These are phyloP conservation scores for Gleditsia sinensis DNA, from an alignment of 306 rosid genomes.

Conservation along the genomic window DNA sequence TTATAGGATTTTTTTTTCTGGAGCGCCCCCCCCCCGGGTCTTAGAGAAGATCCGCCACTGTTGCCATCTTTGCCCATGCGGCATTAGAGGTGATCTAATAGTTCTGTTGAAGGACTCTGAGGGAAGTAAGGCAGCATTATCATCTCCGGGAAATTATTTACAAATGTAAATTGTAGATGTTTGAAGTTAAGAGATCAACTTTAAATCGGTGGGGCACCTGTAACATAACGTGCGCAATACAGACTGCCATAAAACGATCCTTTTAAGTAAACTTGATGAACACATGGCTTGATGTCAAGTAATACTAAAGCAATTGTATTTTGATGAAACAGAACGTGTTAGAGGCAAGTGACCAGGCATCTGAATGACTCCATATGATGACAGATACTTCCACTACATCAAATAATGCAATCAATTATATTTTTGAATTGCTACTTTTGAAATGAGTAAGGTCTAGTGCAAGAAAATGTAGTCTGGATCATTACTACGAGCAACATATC, in stretches of 20 bases:
- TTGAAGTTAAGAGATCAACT: slow-evolving; percentile 49
- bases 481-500: slow-evolving; percentile 30
- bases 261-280: slow-evolving; percentile 83
- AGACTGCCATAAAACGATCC: no score
- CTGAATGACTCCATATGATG: slow-evolving; percentile 16
- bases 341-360: background rate
- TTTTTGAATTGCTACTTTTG: slow-evolving; percentile 32
- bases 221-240: slow-evolving; percentile 61
- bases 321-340: slow-evolving; percentile 7
- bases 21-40: no score
- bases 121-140: slow-evolving; percentile 51
- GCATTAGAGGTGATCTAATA: slow-evolving; percentile 74
- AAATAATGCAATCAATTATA: slow-evolving; percentile 30
- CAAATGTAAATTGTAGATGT: no score
- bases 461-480: slow-evolving; percentile 29
- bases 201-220: slow-evolving; percentile 77
- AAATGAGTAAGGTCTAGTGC: slow-evolving; percentile 25
- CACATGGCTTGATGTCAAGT: slow-evolving; percentile 36
- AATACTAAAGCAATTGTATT: background rate
- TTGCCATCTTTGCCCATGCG: no score
- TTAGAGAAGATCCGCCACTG: no score
- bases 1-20: no score
- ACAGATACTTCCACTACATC: slow-evolving; percentile 30
- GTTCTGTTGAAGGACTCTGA: slow-evolving; percentile 38
- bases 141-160: slow-evolving; percentile 69